Evolutionary conservation across 2,329 filamentous ascomycete species (phyloP), one percentile per base, ranked within the genome.

Genomic region (Colletotrichum orchidophilum): DNA sequence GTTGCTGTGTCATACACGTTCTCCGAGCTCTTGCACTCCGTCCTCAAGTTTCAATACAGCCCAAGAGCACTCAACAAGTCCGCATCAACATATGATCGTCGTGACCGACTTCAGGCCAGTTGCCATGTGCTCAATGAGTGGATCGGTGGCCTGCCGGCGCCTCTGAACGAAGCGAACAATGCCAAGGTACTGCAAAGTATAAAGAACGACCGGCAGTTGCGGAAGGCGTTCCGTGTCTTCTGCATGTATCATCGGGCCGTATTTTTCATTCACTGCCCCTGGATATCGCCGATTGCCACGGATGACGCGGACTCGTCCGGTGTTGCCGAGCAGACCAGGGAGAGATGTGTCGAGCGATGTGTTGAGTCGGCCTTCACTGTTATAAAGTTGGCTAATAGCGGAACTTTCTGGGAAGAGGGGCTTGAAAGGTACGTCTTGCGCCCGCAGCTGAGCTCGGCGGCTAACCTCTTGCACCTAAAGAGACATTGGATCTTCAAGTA

Each of bases 211-310:
- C 21, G 26, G 21, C 63, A 58, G 39, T n/a, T 71, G 11, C 50
- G 52, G 4, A 68, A 59, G n/a, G 52, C 68, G 0, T 49, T 71
- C 15, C 55, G 68, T 5, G 63, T 71, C 2, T 71, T 71, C 31
- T 71, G 68, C 52, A 71, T 71, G 63, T 71, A 71, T 21, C 68
- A 71, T 27, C 35, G 33, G 2, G 68, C 68, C 1, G 42, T 71
- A 1, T 67, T 63, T 42, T 68, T 71, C 2, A 58, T 71, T 3
- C 57, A 71, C 26, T 71, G 68, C 15, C 68, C 68, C 1, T 71
- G 63, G 68, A 62, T 68, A 12, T 27, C 63, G 8, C 52, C 63
- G 6, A 24, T 62, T 2, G 18, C 58, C 1, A 33, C 68, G 1
- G 68, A 67, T 21, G 52, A 33, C n/a, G 27, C n/a, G 3, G 58